Evolutionary conservation across 495 filamentous ascomycete species (phyloP).

Genomic region (Pseudevernia furfuracea): DNA sequence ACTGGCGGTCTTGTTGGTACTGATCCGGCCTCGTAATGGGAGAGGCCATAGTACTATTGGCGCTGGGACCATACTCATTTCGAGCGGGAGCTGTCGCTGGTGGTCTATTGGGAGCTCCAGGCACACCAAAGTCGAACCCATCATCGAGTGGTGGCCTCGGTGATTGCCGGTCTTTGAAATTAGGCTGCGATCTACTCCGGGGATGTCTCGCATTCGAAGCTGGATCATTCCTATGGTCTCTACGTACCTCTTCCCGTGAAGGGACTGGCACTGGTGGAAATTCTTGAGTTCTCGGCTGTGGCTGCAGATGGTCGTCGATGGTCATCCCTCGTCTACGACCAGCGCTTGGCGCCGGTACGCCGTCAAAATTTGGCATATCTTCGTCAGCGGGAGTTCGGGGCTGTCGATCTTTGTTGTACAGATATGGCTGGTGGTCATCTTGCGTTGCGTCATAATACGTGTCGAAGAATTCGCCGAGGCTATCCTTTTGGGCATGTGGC

Average conservation of each 20-base stretch:
- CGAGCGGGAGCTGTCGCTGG: constrained; percentile 14
- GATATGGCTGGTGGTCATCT: constrained; percentile 5
- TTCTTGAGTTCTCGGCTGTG: constrained; percentile 21
- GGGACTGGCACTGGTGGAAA: constrained; percentile 11
- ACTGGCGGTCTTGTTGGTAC: not conserved
- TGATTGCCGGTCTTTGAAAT: constrained; percentile 44
- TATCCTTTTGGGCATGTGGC: constrained; percentile 23
- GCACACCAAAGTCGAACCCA: constrained; percentile 62
- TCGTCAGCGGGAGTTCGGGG: constrained; percentile 28
- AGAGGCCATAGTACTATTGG: not conserved
- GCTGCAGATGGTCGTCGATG: constrained; percentile 45
- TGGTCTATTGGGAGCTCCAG: constrained; percentile 43
- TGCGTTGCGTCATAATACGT: constrained; percentile 21
- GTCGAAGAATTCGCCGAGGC: constrained; percentile 24
- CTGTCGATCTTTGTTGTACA: not conserved
- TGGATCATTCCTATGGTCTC: constrained; percentile 21
- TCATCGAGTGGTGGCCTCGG: constrained; percentile 47
- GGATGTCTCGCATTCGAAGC: constrained; percentile 34
- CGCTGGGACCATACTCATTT: not conserved
- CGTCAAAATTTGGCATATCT: constrained; percentile 73
- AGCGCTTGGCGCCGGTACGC: constrained; percentile 38
- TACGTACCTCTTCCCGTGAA: constrained; percentile 4
- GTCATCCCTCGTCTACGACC: constrained; percentile 31
- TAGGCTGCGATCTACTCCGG: constrained; percentile 60
- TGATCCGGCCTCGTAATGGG: not conserved